phyloP scores from a whole-genome alignment of 495 filamentous ascomycete species.

The Aspergillus hancockii region DNA sequence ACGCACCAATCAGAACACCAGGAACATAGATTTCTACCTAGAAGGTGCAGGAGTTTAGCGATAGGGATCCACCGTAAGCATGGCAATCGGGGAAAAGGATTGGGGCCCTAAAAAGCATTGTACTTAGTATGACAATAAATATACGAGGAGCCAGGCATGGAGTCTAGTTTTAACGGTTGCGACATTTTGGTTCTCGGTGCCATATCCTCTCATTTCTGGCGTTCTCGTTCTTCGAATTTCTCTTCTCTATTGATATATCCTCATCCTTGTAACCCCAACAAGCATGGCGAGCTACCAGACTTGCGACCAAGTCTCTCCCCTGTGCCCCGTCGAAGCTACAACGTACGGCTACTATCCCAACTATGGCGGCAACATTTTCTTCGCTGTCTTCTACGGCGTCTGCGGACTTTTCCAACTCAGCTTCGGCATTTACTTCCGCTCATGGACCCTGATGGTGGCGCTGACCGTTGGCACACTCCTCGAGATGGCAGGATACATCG shows the following conservation, averaged over 20 bases:
- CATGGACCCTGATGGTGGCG: constrained; percentile 61
- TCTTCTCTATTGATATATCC: not conserved
- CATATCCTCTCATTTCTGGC: not conserved
- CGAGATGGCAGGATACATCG: constrained; percentile 58
- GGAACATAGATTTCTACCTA: constrained; percentile 10
- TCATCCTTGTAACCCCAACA: constrained; percentile 2
- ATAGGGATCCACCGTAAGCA: not conserved
- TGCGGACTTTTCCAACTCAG: constrained; percentile 46
- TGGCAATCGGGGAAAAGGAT: not conserved
- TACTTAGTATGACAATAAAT: not conserved
- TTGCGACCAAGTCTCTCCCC: constrained; percentile 49
- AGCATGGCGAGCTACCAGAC: constrained; percentile 29
- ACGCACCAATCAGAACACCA: constrained; percentile 27
- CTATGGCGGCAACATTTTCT: constrained; percentile 62
- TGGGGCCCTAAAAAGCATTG: not conserved
- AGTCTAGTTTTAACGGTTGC: not conserved
- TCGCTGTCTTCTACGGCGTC: constrained; percentile 56
- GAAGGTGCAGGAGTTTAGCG: not conserved
- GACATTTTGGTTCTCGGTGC: too few species aligned
- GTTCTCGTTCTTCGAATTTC: too few species aligned
- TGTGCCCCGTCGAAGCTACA: constrained; percentile 60
- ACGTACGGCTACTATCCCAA: constrained; percentile 70
- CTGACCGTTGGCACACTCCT: constrained; percentile 49
- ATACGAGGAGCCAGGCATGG: not conserved
- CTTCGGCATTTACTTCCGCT: constrained; percentile 56